Conservation (phyloP, 2,329 filamentous ascomycete genomes). For the Epichloe sp. region DNA sequence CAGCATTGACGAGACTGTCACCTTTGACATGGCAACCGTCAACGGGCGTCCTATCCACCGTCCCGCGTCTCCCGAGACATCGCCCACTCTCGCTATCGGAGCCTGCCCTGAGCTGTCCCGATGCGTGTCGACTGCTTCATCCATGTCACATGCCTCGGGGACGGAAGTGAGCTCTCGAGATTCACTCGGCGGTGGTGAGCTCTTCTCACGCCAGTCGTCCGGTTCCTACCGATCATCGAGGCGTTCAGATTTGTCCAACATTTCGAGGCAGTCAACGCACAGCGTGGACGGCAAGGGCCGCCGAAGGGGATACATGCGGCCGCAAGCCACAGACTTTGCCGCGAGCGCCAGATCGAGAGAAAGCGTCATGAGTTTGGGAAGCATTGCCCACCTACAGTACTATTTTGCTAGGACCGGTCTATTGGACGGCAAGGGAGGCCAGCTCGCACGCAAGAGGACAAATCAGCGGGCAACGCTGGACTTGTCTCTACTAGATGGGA, state of each 20-base stretch:
- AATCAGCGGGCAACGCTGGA: conserved; percentile 46
- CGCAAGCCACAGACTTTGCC: conserved; percentile 78
- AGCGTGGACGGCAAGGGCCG: conserved; percentile 30
- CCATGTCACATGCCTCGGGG: conserved; percentile 43
- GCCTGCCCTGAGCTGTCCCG: conserved; percentile 46
- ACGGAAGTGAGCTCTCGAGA: conserved; percentile 36
- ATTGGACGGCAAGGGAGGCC: conserved; percentile 82
- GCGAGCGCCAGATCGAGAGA: conserved; percentile 81
- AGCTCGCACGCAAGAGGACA: conserved; percentile 62
- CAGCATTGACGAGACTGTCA: background rate
- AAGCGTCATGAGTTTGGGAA: conserved; percentile 90
- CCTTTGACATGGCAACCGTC: conserved; percentile 19
- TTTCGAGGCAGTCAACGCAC: conserved; percentile 33
- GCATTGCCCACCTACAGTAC: conserved; percentile 94
- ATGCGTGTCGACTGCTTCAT: conserved; percentile 49
- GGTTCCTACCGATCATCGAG: conserved; percentile 37
- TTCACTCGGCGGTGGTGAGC: conserved; percentile 44
- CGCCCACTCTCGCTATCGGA: conserved; percentile 50
- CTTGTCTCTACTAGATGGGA: conserved; percentile 35
- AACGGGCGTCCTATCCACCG: conserved; percentile 17
- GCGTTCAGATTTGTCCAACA: conserved; percentile 27
- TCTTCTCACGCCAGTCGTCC: conserved; percentile 47
- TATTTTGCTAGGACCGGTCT: conserved; percentile 94
- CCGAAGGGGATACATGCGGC: conserved; percentile 74
- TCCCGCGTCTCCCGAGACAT: conserved; percentile 42